These are phyloP conservation scores for Exophiala alcalophila DNA, from an alignment of 2,329 filamentous ascomycete genomes.

Conservation along the genomic window DNA sequence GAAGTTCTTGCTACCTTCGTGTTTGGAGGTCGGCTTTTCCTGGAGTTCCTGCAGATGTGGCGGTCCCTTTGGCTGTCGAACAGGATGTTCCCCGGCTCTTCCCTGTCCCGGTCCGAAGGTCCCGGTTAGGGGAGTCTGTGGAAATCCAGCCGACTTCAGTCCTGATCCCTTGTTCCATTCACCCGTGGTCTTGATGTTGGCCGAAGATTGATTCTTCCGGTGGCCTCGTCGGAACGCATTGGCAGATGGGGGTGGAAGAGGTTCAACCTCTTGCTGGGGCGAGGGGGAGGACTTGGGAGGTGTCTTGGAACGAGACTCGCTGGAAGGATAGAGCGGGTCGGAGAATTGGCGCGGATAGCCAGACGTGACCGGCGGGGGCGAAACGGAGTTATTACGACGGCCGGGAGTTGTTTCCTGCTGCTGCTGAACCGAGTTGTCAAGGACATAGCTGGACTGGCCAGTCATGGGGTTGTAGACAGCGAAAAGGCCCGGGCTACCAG, in stretches of 20 bases:
- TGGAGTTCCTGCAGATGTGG: slow-evolving; percentile 88
- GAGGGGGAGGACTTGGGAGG: slow-evolving; percentile 63
- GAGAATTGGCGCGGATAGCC: slow-evolving; percentile 78
- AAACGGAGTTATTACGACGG: slow-evolving; percentile 20
- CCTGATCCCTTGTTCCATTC: slow-evolving; percentile 61
- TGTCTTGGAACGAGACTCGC: slow-evolving; percentile 63
- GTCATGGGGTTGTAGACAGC: slow-evolving; percentile 82
- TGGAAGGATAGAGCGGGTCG: slow-evolving; percentile 52
- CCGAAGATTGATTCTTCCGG: slow-evolving; percentile 80
- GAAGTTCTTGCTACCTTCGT: slow-evolving; percentile 97
- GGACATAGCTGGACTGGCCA: slow-evolving; percentile 76
- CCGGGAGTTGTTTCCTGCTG: slow-evolving; percentile 39
- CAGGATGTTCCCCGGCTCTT: slow-evolving; percentile 89
- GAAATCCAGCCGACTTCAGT: slow-evolving; percentile 77
- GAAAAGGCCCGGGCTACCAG: slow-evolving; percentile 71
- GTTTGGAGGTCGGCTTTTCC: slow-evolving; percentile 83
- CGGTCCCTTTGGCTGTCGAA: slow-evolving; percentile 88
- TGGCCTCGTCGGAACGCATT: slow-evolving; percentile 92
- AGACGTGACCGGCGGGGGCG: slow-evolving; percentile 51
- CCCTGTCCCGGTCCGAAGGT: slow-evolving; percentile 90
- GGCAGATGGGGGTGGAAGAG: slow-evolving; percentile 81
- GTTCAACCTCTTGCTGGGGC: slow-evolving; percentile 65
- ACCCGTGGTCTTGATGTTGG: slow-evolving; percentile 45
- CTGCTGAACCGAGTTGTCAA: slow-evolving; percentile 63
- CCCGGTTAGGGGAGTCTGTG: slow-evolving; percentile 74